A percentile compares a stretch with the other conserved stretches of the same genome.
Conservation (phyloP, 352 stramenopile species). For the Peronosclerospora sorghi region DNA sequence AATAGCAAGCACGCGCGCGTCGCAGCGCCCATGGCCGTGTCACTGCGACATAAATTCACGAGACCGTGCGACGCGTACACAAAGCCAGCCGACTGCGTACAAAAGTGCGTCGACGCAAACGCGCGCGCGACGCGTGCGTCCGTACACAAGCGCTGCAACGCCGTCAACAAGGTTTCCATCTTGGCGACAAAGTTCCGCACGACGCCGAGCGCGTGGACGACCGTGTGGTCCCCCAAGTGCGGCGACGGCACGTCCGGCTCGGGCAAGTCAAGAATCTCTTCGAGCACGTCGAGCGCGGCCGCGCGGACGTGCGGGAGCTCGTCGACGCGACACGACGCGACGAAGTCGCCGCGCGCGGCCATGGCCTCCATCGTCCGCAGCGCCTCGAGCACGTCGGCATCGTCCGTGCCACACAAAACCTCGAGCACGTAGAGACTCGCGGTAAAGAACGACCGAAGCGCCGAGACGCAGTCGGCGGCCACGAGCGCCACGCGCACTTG, state of each 20-base stretch:
- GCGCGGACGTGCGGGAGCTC: conserved; percentile 50
- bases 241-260: conserved; percentile 64
- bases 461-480: conserved; percentile 71
- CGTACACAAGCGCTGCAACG: conserved; percentile 54
- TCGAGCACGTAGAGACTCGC: conserved; percentile 66
- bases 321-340: conserved; percentile 67
- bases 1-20: conserved; percentile 56
- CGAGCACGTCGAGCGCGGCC: conserved; percentile 58
- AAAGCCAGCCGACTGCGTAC: conserved; percentile 50
- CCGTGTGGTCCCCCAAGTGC: conserved; percentile 47
- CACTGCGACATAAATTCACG: conserved; percentile 60
- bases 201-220: conserved; percentile 69
- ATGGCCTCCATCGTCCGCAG: conserved; percentile 75
- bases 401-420: conserved; percentile 63
- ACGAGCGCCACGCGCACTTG: conserved; percentile 68
- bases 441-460: conserved; percentile 76
- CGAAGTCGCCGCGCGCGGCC: conserved; percentile 46
- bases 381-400: conserved; percentile 67
- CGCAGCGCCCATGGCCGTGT: conserved; percentile 61
- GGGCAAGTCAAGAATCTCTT: conserved; percentile 71
- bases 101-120: conserved; percentile 73
- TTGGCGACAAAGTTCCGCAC: conserved; percentile 85
- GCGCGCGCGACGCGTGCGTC: conserved; percentile 53
- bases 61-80: conserved; percentile 53
- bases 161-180: conserved; percentile 68